Percentiles rank a stretch among this genome's conserved stretches.
These are phyloP conservation scores for Hemisphaericaspora xylofermentans DNA, from an alignment of 1,139 yeast genomes.

Conservation along the genomic window DNA sequence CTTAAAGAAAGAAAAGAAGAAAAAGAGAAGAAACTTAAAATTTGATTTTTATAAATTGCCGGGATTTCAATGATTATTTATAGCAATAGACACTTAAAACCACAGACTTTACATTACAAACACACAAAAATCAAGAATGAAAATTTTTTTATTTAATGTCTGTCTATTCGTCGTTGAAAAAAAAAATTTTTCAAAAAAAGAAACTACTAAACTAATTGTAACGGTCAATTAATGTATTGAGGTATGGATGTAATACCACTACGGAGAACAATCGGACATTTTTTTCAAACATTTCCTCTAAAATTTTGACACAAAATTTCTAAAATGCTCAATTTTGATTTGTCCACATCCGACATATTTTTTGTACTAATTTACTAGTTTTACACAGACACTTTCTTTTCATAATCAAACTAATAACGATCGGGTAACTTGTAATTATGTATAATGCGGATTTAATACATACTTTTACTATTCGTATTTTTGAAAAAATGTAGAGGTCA, in stretches of 20 bases:
- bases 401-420: neutral
- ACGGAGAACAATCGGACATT: constrained; percentile 5
- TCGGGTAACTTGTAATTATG: constrained; percentile 2
- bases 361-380: neutral
- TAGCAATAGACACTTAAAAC: neutral
- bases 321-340: constrained; percentile 6
- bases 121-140: neutral
- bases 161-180: constrained; percentile 2
- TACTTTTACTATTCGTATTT: too few species aligned
- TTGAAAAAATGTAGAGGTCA: too few species aligned
- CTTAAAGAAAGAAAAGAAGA: constrained; percentile 11
- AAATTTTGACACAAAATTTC: neutral
- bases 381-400: neutral
- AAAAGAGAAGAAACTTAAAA: constrained; percentile 9
- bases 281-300: neutral
- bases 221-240: neutral
- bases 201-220: neutral
- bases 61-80: constrained; percentile 5
- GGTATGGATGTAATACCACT: constrained; percentile 5
- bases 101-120: too few species aligned
- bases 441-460: too few species aligned
- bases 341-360: constrained; percentile 1
- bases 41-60: constrained; percentile 9
- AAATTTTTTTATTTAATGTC: constrained; percentile 2
- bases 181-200: constrained; percentile 2